Conservation (phyloP, 495 filamentous ascomycete genomes). For the Xylaria nigripes region DNA sequence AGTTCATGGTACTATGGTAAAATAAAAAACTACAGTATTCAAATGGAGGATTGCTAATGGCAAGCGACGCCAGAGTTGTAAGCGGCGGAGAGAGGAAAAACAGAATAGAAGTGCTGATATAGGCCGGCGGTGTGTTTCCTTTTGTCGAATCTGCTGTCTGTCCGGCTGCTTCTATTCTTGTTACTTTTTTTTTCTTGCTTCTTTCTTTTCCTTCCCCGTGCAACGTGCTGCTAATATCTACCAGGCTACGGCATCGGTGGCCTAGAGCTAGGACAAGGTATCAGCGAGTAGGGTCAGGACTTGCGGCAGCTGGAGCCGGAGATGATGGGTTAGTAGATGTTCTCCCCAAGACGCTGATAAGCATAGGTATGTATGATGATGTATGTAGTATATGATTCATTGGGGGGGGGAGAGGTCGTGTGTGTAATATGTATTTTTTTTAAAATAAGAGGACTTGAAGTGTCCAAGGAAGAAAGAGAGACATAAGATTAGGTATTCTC, state of each 20-base stretch:
- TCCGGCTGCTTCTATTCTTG: not conserved
- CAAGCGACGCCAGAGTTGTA: not conserved
- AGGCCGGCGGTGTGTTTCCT: not conserved
- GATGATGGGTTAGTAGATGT: constrained; percentile 1
- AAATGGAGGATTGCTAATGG: not conserved
- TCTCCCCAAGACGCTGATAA: not conserved
- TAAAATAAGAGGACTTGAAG: not conserved
- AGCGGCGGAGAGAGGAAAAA: not conserved
- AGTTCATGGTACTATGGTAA: constrained; percentile 12
- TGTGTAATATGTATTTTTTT: not conserved
- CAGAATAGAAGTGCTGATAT: not conserved
- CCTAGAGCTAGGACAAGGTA: constrained; percentile 1
- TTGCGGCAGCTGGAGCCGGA: constrained; percentile 6
- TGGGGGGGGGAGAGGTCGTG: not conserved
- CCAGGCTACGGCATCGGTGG: constrained; percentile 12
- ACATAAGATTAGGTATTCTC: not conserved
- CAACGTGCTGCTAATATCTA: constrained; percentile 8
- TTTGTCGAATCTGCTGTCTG: not conserved
- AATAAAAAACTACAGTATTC: constrained; percentile 8
- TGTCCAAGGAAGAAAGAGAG: constrained; percentile 1
- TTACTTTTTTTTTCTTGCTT: not conserved
- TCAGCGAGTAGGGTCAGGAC: constrained; percentile 4
- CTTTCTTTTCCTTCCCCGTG: constrained; percentile 7
- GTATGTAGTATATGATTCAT: constrained; percentile 1
- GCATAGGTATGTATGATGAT: constrained; percentile 1